phyloP scores from a whole-genome alignment of 2,329 filamentous ascomycete species.

The Pestalotiopsis sp. region DNA sequence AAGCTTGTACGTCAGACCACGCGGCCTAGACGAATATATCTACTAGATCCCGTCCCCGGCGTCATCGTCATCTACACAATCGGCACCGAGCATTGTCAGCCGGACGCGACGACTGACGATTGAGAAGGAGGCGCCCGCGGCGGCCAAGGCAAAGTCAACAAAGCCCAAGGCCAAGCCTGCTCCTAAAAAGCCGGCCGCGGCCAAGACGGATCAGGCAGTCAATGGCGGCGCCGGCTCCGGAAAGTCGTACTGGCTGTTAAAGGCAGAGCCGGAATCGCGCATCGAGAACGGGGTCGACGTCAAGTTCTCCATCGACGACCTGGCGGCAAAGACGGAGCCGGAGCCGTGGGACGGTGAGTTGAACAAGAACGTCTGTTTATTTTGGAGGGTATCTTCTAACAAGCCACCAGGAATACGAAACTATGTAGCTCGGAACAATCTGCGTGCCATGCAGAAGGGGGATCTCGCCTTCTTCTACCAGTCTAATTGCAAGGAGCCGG shows the following conservation, averaged over 20 bases:
- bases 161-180: neutral
- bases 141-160: neutral
- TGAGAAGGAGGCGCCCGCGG: neutral
- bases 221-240: constrained; percentile 11
- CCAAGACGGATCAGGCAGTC: neutral
- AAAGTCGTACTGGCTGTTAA: constrained; percentile 73
- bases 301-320: constrained; percentile 90
- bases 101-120: constrained; percentile 6
- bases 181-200: neutral
- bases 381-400: constrained; percentile 4
- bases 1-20: neutral
- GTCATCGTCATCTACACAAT: neutral
- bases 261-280: constrained; percentile 85
- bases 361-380: neutral
- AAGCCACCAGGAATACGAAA: constrained; percentile 32
- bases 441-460: constrained; percentile 86
- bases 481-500: constrained; percentile 87
- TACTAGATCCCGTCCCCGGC: neutral
- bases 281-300: constrained; percentile 86
- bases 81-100: neutral
- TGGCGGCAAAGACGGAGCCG: constrained; percentile 69
- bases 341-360: constrained; percentile 88
- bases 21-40: neutral
- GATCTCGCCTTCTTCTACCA: constrained; percentile 98
- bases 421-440: constrained; percentile 74